Conservation (phyloP, 768 basidiomycete genomes). For the Chalciporus chontae region DNA sequence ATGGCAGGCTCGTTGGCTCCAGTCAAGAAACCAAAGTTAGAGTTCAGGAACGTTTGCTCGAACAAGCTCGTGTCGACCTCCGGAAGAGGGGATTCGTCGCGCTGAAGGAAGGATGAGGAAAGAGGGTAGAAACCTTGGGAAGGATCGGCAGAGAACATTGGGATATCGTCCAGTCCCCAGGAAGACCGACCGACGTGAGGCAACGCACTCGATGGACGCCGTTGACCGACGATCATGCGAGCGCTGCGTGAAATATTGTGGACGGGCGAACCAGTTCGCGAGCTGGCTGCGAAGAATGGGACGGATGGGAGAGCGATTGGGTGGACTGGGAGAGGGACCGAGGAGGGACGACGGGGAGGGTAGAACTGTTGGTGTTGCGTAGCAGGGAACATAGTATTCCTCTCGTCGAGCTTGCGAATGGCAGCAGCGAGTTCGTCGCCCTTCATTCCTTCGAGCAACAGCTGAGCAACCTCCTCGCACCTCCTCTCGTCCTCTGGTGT, state of each 20-base stretch:
- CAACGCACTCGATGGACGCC: constrained; percentile 48
- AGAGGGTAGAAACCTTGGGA: constrained; percentile 7
- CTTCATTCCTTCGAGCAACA: constrained; percentile 67
- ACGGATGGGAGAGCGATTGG: constrained; percentile 44
- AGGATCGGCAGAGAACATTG: constrained; percentile 15
- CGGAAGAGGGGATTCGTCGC: constrained; percentile 47
- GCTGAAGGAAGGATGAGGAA: constrained; percentile 30
- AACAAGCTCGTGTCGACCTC: constrained; percentile 48
- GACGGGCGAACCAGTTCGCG: constrained; percentile 45
- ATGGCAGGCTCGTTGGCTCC: constrained; percentile 10
- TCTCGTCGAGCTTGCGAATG: constrained; percentile 48
- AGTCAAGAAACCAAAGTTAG: constrained; percentile 25
- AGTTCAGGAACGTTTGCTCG: constrained; percentile 38
- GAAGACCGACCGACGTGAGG: constrained; percentile 32
- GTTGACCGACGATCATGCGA: constrained; percentile 40
- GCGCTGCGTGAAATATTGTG: constrained; percentile 42
- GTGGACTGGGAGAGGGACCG: constrained; percentile 54
- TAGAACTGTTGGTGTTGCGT: constrained; percentile 24
- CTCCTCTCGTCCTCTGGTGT: constrained; percentile 30
- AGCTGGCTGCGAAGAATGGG: constrained; percentile 38
- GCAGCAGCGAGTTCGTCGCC: constrained; percentile 64
- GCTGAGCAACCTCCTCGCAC: constrained; percentile 54
- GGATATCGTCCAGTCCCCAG: constrained; percentile 26
- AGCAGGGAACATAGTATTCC: not conserved
- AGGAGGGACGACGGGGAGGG: constrained; percentile 54